A percentile compares a stretch with the other conserved stretches of the same genome.
These are phyloP conservation scores for Eimeria sp. DNA, from an alignment of 169 alveolate species.

Conservation along the genomic window DNA sequence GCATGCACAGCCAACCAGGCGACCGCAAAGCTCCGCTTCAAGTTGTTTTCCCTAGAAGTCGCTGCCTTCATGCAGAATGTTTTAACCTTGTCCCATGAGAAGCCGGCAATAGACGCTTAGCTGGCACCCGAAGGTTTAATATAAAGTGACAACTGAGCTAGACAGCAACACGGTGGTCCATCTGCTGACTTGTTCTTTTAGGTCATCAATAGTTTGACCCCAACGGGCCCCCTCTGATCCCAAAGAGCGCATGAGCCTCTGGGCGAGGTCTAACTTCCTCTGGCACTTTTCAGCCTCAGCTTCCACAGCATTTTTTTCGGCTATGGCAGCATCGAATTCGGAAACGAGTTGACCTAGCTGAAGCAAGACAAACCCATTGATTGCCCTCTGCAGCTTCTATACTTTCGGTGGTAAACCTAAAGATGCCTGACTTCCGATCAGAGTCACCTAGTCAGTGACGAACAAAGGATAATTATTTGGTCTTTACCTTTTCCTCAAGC, in stretches of 20 bases:
- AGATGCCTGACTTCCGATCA: background rate
- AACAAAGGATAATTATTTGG: background rate
- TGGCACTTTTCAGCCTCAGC: slow-evolving; percentile 96
- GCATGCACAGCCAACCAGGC: background rate
- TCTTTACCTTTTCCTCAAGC: slow-evolving; percentile 85
- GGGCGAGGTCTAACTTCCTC: slow-evolving; percentile 96
- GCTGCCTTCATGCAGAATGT: background rate
- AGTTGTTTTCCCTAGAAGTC: background rate
- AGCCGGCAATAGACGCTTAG: background rate
- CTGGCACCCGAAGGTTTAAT: background rate
- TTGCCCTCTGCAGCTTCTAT: background rate
- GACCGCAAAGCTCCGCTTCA: background rate
- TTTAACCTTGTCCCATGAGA: background rate
- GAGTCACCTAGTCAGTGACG: background rate
- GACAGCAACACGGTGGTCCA: background rate
- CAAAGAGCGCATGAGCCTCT: slow-evolving; percentile 95
- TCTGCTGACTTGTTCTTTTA: slow-evolving; percentile 86
- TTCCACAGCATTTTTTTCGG: slow-evolving; percentile 96
- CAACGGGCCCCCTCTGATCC: slow-evolving; percentile 97
- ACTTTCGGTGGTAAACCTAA: no score
- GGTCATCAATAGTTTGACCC: slow-evolving; percentile 94
- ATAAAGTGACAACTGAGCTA: background rate
- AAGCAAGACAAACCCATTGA: background rate
- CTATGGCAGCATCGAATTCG: slow-evolving; percentile 95
- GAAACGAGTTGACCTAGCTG: slow-evolving; percentile 78